Conservation (phyloP, 2,329 filamentous ascomycete genomes). For the Sarocladium strictum region DNA sequence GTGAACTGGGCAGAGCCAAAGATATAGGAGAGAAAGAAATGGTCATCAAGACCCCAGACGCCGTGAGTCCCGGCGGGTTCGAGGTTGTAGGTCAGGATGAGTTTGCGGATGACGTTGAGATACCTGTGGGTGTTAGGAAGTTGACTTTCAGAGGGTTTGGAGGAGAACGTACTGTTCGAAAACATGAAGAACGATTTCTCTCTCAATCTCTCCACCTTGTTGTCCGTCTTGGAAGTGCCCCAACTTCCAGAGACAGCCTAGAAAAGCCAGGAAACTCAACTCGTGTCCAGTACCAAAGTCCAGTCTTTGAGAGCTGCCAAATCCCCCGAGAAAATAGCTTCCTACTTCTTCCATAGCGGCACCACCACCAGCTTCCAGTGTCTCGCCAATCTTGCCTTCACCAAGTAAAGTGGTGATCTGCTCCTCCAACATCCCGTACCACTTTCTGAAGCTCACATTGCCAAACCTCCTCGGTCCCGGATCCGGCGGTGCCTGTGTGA, state of each 20-base stretch:
- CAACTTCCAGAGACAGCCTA: conserved; percentile 87
- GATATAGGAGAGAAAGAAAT: conserved; percentile 89
- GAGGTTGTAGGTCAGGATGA: conserved; percentile 87
- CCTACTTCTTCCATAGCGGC: conserved; percentile 62
- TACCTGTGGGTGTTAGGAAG: conserved; percentile 49
- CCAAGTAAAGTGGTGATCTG: conserved; percentile 36
- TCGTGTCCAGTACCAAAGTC: conserved; percentile 98
- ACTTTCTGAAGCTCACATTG: conserved; percentile 83
- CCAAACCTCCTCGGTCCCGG: conserved; percentile 84
- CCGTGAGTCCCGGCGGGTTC: conserved; percentile 95
- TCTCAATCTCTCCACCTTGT: conserved; percentile 55
- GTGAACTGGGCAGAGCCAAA: conserved; percentile 89
- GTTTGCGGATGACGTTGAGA: conserved; percentile 68
- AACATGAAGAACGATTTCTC: conserved; percentile 73
- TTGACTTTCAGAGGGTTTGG: no score
- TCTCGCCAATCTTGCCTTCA: conserved; percentile 23
- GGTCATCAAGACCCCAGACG: conserved; percentile 98
- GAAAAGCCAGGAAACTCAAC: conserved; percentile 86
- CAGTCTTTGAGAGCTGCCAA: conserved; percentile 81
- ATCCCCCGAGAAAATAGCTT: conserved; percentile 76
- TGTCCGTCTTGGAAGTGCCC: conserved; percentile 62
- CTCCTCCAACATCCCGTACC: conserved; percentile 65
- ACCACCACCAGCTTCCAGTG: conserved; percentile 24
- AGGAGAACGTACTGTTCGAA: conserved; percentile 63
- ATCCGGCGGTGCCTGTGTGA: conserved; percentile 77